Evolutionary conservation across 2,329 filamentous ascomycete genomes (phyloP).

Genomic region (Eutypella sp.): DNA sequence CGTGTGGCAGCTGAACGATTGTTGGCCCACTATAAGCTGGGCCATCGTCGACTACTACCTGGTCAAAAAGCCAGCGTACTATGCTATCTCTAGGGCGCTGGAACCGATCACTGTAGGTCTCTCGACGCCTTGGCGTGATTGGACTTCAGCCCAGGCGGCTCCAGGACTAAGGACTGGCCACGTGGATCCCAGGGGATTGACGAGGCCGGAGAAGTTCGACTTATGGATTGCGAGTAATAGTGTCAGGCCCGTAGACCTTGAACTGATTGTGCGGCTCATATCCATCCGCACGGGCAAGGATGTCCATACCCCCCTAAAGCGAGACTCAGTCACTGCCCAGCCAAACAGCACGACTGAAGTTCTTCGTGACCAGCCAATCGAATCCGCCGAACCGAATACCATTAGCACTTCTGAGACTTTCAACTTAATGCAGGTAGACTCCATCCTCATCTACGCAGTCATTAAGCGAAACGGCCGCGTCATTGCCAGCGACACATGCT

Average conservation of each 20-base stretch:
- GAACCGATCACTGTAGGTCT: slow-evolving; percentile 56
- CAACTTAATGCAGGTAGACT: slow-evolving; percentile 33
- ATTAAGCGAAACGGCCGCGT: slow-evolving; percentile 33
- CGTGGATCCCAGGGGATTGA: slow-evolving; percentile 33
- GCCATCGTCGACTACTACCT: slow-evolving; percentile 60
- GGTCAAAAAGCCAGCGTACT: slow-evolving; percentile 62
- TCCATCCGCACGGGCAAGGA: slow-evolving; percentile 36
- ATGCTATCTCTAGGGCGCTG: slow-evolving; percentile 47
- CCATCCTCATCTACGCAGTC: slow-evolving; percentile 43
- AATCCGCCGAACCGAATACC: slow-evolving; percentile 7
- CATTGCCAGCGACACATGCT: slow-evolving; percentile 46
- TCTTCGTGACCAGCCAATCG: slow-evolving; percentile 26
- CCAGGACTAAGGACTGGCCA: no score
- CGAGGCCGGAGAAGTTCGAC: slow-evolving; percentile 35
- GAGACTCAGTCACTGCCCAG: slow-evolving; percentile 16
- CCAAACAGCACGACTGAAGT: slow-evolving; percentile 37
- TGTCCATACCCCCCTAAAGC: slow-evolving; percentile 20
- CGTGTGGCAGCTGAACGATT: slow-evolving; percentile 68
- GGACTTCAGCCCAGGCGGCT: no score
- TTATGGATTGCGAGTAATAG: slow-evolving; percentile 38
- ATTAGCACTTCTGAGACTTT: slow-evolving; percentile 19
- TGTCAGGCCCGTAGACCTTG: slow-evolving; percentile 16
- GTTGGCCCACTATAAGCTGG: slow-evolving; percentile 64
- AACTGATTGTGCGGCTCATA: slow-evolving; percentile 33
- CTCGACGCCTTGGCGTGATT: slow-evolving; percentile 36